Conservation (phyloP, 192 early-diverging fungal species). For the Entomortierella lignicola region DNA sequence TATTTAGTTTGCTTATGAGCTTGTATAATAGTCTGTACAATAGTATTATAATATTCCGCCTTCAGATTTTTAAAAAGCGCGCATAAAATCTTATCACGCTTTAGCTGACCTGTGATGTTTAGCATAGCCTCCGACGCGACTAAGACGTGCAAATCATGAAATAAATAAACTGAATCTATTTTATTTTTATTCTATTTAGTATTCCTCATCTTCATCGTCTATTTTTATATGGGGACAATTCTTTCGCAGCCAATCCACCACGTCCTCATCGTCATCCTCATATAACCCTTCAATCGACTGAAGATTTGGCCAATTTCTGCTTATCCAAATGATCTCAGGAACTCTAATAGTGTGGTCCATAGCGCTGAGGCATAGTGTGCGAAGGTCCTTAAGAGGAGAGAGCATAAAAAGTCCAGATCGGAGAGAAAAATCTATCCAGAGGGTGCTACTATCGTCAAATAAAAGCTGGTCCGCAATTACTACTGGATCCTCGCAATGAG, state of each 20-base stretch:
- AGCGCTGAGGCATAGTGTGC: not conserved
- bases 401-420: conserved; percentile 13
- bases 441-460: not conserved
- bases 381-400: conserved; percentile 17
- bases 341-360: conserved; percentile 7
- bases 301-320: conserved; percentile 25
- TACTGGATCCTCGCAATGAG: not conserved
- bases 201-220: not conserved
- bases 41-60: not conserved
- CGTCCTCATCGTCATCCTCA: conserved; percentile 16
- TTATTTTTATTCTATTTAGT: not conserved
- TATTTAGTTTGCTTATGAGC: not conserved
- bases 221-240: conserved; percentile 18
- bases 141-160: too few species aligned
- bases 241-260: conserved; percentile 15
- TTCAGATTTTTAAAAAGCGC: too few species aligned
- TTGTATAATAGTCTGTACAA: not conserved
- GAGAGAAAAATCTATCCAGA: conserved; percentile 37
- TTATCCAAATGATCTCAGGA: conserved; percentile 31
- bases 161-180: too few species aligned
- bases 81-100: too few species aligned
- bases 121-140: too few species aligned
- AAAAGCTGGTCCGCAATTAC: not conserved
- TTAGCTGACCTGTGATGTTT: too few species aligned
- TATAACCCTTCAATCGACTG: conserved; percentile 13